Base-by-base conservation (phyloP, 495 filamentous ascomycete genomes). In the Aspergillus carlsbadensis region DNA sequence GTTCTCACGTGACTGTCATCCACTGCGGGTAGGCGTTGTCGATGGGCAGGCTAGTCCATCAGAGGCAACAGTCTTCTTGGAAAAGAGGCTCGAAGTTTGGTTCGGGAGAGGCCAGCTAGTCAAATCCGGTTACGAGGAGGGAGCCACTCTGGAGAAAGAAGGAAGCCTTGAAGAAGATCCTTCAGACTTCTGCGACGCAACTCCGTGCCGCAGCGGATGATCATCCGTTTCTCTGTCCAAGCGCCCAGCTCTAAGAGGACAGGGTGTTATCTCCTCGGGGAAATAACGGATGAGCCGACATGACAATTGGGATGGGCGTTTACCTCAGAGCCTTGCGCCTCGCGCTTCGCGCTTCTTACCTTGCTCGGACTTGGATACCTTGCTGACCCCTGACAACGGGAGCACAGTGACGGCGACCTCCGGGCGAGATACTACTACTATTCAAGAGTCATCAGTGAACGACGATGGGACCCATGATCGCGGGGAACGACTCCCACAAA, bases 1-100 rank as follows among this genome's bases (percentile, higher is more conserved):
- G 10, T 21, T 24, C 35, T 61, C 63, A 66, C 63, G 63, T 66
- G 63, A 66, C 37, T 44, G 29, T 59, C 24, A 40, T 26, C 33
- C 40, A 47, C 57, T 66, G 63, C 63, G 60, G 60, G 60, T 60
- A 50, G 22, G 51, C 57, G 51, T 47, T 18, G 40, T 18, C 53
- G 58, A 55, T 50, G 54, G 42, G 43, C 29, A 7, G 37, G 2
- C 22, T 31, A 31, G 35, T 37, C 17, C 41, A 26, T 3, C 26
- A 29, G 26, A 29, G 26, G 26, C 26, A 29, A 29, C 26, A 29
- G 26, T 29, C 26, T 29, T 29, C 26, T 29, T 29, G 26, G 26
- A 29, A 29, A 29, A 8, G 26, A 8, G 8, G 26, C 26, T 29
- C 26, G 26, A 29, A 29, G 26, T 29, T 29, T 29, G 3, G 26